Evolutionary conservation across 2,329 filamentous ascomycete genomes (phyloP).

Genomic region (Colletotrichum simmondsii): DNA sequence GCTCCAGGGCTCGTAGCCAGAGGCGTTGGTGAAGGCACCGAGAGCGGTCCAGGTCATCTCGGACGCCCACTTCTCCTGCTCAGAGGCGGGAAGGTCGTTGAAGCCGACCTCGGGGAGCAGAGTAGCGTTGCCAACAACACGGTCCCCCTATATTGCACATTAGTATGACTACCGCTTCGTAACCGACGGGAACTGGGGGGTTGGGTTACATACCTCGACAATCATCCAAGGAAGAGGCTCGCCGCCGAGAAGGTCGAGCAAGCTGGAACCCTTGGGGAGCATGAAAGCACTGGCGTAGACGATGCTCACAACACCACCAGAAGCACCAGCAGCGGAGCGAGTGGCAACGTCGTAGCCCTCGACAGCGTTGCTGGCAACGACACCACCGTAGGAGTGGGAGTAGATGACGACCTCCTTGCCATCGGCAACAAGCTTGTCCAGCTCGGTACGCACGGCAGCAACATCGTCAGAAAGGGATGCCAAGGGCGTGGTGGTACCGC

Average conservation of each 20-base stretch:
- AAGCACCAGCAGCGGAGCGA: conserved; percentile 42
- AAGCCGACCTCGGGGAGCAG: conserved; percentile 32
- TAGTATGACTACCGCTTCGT: conserved; percentile 25
- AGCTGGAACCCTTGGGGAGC: conserved; percentile 40
- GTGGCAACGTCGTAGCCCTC: conserved; percentile 47
- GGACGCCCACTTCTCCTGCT: conserved; percentile 28
- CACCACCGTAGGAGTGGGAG: conserved; percentile 56
- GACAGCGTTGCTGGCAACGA: conserved; percentile 51
- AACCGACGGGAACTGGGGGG: background rate
- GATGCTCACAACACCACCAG: conserved; percentile 50
- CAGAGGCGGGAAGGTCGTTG: conserved; percentile 28
- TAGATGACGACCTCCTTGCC: conserved; percentile 54
- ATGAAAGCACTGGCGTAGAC: conserved; percentile 49
- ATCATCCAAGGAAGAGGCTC: conserved; percentile 42
- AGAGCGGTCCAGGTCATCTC: conserved; percentile 33
- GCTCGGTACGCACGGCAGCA: conserved; percentile 39
- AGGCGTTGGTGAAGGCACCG: conserved; percentile 22
- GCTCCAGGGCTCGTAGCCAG: conserved; percentile 42
- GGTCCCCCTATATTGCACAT: conserved; percentile 15
- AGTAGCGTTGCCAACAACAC: conserved; percentile 23
- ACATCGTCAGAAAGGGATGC: conserved; percentile 45
- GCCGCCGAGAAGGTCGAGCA: conserved; percentile 40
- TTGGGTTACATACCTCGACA: conserved; percentile 35
- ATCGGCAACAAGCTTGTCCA: conserved; percentile 43
- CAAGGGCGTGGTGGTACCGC: conserved; percentile 41